Base-by-base conservation (phyloP, 2,329 filamentous ascomycete genomes). In the Pseudopyrenochaeta lycopersici region DNA sequence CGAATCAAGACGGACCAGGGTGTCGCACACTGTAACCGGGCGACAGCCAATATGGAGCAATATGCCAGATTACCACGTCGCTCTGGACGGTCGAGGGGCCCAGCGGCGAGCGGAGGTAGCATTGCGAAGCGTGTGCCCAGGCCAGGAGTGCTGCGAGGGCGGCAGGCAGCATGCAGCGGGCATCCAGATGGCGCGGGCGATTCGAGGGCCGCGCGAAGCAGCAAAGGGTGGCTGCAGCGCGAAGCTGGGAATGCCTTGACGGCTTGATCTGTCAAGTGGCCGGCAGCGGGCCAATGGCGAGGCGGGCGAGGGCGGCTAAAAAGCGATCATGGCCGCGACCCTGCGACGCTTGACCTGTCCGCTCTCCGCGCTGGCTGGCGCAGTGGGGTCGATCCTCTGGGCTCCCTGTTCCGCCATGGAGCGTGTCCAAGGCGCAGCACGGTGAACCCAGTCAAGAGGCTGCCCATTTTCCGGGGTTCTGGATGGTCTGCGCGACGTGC, bases 21-120 rank as follows among this genome's bases (percentile, higher is more conserved):
- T 56, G 68, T 73, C 54, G 67, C 67, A 74, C 70, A 65, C 58
- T 67, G 67, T 68, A 63, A 60, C 60, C 62, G 51, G 58, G 51
- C 60, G 43, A 60, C 52, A 59, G 51, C 52, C 66, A 70, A 71
- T 72, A 70, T 71, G 62, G 69, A 62, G 66, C 60, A 72, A 69
- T 70, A 60, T 61, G 62, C 55, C 65, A 70, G 59, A 71, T 68
- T 68, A 63, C 60, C 53, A 66, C 66, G 67, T 67, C 66, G 70
- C 67, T 63, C 5, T 14, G 32, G 32, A 5, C 54, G 59, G 66
- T 62, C 53, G 36, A 55, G 57, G 58, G 60, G 53, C 23, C 23
- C 58, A 58, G 48, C 47, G 61, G 57, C 38, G 42, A 57, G 57
- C 54, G 59, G 54, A 60, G 56, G 63, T 62, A 62, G 62, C 60